Conservation (phyloP, 2,329 filamentous ascomycete genomes). For the Neopestalotiopsis clavispora region DNA sequence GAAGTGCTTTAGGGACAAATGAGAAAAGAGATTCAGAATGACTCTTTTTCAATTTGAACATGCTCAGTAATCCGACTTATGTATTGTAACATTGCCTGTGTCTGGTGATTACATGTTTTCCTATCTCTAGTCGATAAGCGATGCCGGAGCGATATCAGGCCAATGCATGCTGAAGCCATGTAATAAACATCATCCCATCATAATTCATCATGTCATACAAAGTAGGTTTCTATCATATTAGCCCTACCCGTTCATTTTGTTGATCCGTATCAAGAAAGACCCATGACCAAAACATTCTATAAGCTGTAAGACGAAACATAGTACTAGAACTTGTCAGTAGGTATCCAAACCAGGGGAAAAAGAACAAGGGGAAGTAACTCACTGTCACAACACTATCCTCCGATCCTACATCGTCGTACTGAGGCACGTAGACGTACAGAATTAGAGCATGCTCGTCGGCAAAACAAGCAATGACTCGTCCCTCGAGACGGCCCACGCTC, state of each 20-base stretch:
- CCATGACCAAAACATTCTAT: conserved; percentile 8
- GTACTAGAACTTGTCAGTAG: conserved; percentile 30
- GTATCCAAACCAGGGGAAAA: not conserved
- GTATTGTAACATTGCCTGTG: not conserved
- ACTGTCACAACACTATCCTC: conserved; percentile 81
- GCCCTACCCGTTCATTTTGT: not conserved
- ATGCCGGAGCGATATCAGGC: not conserved
- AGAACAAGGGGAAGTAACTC: conserved; percentile 35
- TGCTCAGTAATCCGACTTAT: not conserved
- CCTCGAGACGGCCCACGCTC: conserved; percentile 87
- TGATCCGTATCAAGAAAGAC: not conserved
- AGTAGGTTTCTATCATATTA: not conserved
- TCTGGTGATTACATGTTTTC: not conserved
- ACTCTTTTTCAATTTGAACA: too few relatives aligned
- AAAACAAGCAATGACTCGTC: conserved; percentile 91
- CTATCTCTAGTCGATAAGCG: not conserved
- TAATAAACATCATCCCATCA: conserved; percentile 2
- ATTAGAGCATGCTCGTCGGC: conserved; percentile 81
- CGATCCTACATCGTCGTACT: conserved; percentile 67
- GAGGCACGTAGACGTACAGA: conserved; percentile 79
- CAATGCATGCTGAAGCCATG: not conserved
- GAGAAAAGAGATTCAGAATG: too few relatives aligned
- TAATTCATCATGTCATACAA: not conserved
- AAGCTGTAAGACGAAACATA: conserved; percentile 36
- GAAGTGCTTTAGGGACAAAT: too few relatives aligned